Conservation (phyloP, 1,284 basidiomycete species). For the Ustilago curta region DNA sequence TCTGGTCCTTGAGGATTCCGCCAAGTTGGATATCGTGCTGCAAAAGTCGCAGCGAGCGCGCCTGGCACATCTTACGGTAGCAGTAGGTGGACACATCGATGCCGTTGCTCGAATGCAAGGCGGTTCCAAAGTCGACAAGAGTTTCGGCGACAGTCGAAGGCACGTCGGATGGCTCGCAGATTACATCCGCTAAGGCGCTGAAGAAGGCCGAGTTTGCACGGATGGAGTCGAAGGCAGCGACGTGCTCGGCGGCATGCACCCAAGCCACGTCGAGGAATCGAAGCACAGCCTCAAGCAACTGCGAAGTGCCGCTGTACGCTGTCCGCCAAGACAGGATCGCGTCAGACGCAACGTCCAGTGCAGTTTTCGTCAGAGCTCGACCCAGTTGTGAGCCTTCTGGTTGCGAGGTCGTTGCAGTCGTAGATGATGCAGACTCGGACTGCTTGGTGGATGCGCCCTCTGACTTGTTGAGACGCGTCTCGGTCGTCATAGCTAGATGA, state of each 20-base stretch:
- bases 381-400: conserved; percentile 11
- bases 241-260: conserved; percentile 84
- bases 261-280: conserved; percentile 84
- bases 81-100: conserved; percentile 69
- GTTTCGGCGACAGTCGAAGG: conserved; percentile 34
- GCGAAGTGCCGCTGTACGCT: conserved; percentile 71
- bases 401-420: conserved; percentile 41
- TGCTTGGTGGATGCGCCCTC: conserved; percentile 55
- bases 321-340: conserved; percentile 80
- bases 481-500: conserved; percentile 71
- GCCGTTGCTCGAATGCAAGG: conserved; percentile 71
- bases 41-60: conserved; percentile 78
- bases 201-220: conserved; percentile 77
- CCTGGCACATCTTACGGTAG: conserved; percentile 80
- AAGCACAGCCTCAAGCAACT: conserved; percentile 80
- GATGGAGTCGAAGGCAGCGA: conserved; percentile 74
- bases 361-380: conserved; percentile 55
- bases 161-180: conserved; percentile 76
- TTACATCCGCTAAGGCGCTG: conserved; percentile 75
- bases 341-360: conserved; percentile 74
- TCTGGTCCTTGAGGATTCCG: conserved; percentile 65
- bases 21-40: conserved; percentile 67
- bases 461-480: conserved; percentile 41
- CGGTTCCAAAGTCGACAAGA: conserved; percentile 16
- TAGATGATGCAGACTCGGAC: conserved; percentile 24